Evolutionary conservation across 768 basidiomycete species (phyloP).

Genomic region (Stropharia rugosoannulata): DNA sequence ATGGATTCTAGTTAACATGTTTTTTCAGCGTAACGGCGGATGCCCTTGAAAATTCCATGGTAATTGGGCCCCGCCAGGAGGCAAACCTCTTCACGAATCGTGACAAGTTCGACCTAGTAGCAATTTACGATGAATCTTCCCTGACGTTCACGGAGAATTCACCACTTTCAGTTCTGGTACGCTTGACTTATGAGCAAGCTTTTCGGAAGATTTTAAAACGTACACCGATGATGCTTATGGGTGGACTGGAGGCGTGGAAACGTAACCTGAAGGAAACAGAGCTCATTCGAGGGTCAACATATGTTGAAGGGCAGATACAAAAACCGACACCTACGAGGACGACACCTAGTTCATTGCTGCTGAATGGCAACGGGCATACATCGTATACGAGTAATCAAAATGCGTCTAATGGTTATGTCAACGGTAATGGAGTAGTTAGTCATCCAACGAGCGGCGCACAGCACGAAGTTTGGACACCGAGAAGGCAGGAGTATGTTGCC

Average conservation of each 20-base stretch:
- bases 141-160: slow-evolving; percentile 46
- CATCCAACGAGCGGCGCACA: slow-evolving; percentile 12
- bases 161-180: slow-evolving; percentile 58
- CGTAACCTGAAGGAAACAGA: slow-evolving; percentile 45
- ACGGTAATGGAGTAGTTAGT: neutral
- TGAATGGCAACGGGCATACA: slow-evolving; percentile 1
- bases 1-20: slow-evolving; percentile 2
- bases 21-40: slow-evolving; percentile 58
- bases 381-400: neutral
- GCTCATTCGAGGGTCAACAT: slow-evolving; percentile 19
- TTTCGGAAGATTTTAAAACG: slow-evolving; percentile 71
- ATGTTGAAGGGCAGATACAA: slow-evolving; percentile 19
- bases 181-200: slow-evolving; percentile 71
- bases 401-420: neutral
- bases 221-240: slow-evolving; percentile 80
- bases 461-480: slow-evolving; percentile 33
- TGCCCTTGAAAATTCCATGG: slow-evolving; percentile 72
- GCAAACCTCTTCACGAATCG: slow-evolving; percentile 77
- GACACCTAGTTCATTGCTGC: slow-evolving; percentile 11
- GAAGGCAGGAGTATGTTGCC: slow-evolving; percentile 12
- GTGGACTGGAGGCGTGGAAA: slow-evolving; percentile 85
- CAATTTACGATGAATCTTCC: slow-evolving; percentile 75
- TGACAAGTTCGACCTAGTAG: slow-evolving; percentile 86
- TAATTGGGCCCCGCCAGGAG: slow-evolving; percentile 70
- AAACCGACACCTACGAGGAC: slow-evolving; percentile 20